Evolutionary conservation across 2,329 filamentous ascomycete species (phyloP), one percentile per base, ranked within the genome.

Genomic region (Epichloe baconii): DNA sequence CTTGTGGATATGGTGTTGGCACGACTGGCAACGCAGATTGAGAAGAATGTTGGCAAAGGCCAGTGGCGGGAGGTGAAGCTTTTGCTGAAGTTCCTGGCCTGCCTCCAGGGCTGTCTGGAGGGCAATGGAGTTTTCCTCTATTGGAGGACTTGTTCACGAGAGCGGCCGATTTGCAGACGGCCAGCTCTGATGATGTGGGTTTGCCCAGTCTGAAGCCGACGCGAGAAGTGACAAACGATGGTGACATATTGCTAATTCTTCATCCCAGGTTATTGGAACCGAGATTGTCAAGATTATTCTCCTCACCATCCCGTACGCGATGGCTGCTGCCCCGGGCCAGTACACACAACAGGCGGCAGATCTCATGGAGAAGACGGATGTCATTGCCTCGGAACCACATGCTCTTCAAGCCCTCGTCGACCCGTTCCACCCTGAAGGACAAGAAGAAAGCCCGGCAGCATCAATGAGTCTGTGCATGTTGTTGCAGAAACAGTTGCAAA

Each of bases 251-350:
- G 31, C 26, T 41, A 36, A 44, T 44, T 19, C 23, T 10, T 23
- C 15, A 15, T 23, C 44, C 19, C 37, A 82, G 78, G 83, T 78
- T 0, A 79, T 84, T 55, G 80, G 80, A 47, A 83, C 94, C 42
- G 93, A 97, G 70, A 79, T 98, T 36, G 89, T 96, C 66, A 97
- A 96, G 70, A 90, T 96, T 59, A 96, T 98, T 57, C 80, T 97
- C 44, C 80, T 96, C 47, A 95, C 91, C 0, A 86, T 98, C 53
- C 91, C 93, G 0, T 98, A 97, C 66, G 76, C 88, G 50, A 83
- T 95, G 76, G 80, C 83, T 10, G 81, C 86, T 3, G 79, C 83
- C 0, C 84, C 86, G 3, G 74, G 76, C 3, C 80, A 82, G 47
- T 83, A 85, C 62, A 80, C 84, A 59, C 76, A 85, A 57, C 86